phyloP scores from a whole-genome alignment of 2,329 filamentous ascomycete genomes.

The Colletotrichum musae region DNA sequence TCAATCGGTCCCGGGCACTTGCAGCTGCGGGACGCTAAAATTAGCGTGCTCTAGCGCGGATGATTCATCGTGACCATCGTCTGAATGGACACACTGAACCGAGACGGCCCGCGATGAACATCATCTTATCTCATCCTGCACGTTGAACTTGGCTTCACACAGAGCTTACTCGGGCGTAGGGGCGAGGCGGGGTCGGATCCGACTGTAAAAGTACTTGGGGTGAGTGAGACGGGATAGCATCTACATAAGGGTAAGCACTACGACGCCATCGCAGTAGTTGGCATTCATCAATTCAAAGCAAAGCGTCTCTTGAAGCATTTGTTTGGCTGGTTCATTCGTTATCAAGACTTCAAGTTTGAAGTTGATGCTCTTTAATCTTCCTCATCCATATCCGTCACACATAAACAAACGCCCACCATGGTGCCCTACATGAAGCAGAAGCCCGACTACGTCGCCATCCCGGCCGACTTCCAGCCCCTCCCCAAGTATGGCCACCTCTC shows the following conservation, averaged over 20 bases:
- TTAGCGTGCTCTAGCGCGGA: background rate
- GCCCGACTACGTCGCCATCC: conserved; percentile 47
- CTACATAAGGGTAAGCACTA: too few species aligned
- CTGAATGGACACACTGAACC: background rate
- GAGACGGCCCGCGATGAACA: background rate
- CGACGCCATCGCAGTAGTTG: too few species aligned
- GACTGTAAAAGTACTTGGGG: too few species aligned
- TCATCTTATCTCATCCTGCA: background rate
- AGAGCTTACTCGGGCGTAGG: too few species aligned
- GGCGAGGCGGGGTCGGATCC: background rate
- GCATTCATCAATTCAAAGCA: too few species aligned
- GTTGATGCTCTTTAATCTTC: background rate
- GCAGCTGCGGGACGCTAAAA: background rate
- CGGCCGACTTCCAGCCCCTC: conserved; percentile 50
- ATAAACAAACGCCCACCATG: conserved; percentile 31
- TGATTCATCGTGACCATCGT: conserved; percentile 5
- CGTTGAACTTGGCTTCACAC: too few species aligned
- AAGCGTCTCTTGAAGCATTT: too few species aligned
- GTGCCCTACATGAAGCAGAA: conserved; percentile 45
- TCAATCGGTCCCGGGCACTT: background rate
- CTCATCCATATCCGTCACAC: too few species aligned
- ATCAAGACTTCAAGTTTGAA: too few species aligned
- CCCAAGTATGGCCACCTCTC: conserved; percentile 54
- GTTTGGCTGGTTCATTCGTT: too few species aligned
- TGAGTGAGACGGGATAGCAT: too few species aligned